Conservation (phyloP, 208 protist species). For the Crithidia brevicula region DNA sequence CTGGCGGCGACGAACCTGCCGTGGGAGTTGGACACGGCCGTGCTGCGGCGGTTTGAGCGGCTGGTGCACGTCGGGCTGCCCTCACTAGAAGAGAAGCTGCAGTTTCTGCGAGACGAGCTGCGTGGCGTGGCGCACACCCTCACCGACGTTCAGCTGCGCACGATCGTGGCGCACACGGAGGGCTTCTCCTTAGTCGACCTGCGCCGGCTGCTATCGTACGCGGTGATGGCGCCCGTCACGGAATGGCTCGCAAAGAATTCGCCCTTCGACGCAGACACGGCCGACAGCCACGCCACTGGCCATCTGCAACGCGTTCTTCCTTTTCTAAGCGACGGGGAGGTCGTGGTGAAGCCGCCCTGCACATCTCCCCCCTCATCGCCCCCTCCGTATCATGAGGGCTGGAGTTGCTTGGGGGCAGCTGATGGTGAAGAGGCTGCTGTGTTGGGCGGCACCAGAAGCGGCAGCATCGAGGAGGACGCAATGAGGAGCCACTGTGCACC, state of each 20-base stretch:
- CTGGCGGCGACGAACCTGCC: constrained; percentile 93
- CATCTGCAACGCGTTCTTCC: too few relatives aligned
- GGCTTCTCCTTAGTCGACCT: constrained; percentile 95
- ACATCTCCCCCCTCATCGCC: not conserved
- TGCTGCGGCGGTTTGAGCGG: constrained; percentile 89
- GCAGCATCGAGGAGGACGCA: not conserved
- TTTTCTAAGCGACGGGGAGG: too few relatives aligned
- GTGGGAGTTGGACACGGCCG: constrained; percentile 90
- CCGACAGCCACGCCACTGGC: too few relatives aligned
- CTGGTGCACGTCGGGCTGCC: constrained; percentile 89
- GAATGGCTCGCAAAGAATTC: constrained; percentile 75
- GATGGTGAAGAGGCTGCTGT: not conserved
- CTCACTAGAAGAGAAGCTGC: constrained; percentile 27
- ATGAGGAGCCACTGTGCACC: too few relatives aligned
- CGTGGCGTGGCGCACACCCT: constrained; percentile 47
- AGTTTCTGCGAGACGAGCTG: constrained; percentile 42
- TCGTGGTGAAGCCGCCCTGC: too few relatives aligned
- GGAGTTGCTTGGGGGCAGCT: too few relatives aligned
- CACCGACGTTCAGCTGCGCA: constrained; percentile 36
- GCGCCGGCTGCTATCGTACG: constrained; percentile 86
- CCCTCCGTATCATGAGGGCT: too few relatives aligned
- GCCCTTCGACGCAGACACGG: not conserved
- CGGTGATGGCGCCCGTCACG: constrained; percentile 94
- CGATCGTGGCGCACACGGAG: constrained; percentile 51
- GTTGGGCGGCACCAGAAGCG: constrained; percentile 1